Base-by-base conservation (phyloP, 257 asterid species). In the Scutellaria minor region DNA sequence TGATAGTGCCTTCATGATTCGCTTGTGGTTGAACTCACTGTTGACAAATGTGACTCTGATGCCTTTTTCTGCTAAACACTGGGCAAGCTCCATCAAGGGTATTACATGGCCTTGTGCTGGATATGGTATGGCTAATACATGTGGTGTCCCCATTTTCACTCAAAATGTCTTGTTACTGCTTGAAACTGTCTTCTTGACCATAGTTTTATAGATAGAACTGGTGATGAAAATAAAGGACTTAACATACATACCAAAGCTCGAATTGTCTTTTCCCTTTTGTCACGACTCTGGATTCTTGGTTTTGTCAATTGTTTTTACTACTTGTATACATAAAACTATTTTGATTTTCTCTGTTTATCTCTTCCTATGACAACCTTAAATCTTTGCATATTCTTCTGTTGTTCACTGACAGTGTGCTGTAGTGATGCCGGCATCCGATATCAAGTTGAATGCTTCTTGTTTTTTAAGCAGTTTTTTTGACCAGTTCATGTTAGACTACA, bases 31-130 rank as follows among this genome's bases (percentile, higher is more conserved):
- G 75, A 85, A 83, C 39, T 79, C 82, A 1, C 87, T 77, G 81
- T 83, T 86, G 14, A 85, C 86, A 66, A 90, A 79, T 0, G 91
- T 88, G 59, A 83, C 82, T 64, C 69, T 70, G 78, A 84, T 31
- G 3, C 91, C 87, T 0, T 76, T 78, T 37, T 69, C 66, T 20
- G 77, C 88, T 50, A 83, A 61, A 48, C 80, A 56, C 6, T 75
- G 84, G 5, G 90, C 74, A 1, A 88, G 77, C 64, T 90, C 93
- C 91, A 86, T 72, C 52, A 88, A 8, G 5, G 95, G 93, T 47
- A 90, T 80, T 3, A 90, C 95, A 64, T 86, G 95, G 59, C 95
- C 97, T 75, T 90, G 97, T 58, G 93, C 95, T 78, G 95, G 97
- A 76, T 78, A 85, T 7, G 96, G 89, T 18, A 88, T 37, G 7